phyloP scores from a whole-genome alignment of 768 basidiomycete genomes.

The Amanita thiersii region DNA sequence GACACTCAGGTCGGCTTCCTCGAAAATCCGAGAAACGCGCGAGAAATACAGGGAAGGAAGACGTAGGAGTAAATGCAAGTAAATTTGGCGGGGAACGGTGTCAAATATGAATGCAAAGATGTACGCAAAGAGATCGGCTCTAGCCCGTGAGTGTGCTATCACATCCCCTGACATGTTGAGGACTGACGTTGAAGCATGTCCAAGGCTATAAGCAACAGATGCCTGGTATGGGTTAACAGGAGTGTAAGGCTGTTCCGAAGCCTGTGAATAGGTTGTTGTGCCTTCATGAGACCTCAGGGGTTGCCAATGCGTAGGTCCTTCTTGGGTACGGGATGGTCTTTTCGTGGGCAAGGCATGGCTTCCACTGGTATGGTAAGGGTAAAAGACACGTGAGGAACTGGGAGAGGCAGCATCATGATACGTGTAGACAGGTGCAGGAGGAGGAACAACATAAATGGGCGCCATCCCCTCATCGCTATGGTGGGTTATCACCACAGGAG shows the following conservation, averaged over 20 bases:
- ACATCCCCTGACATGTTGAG: background rate
- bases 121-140: background rate
- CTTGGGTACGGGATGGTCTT: background rate
- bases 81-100: conserved; percentile 22
- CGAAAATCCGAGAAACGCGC: conserved; percentile 54
- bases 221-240: background rate
- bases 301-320: background rate
- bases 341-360: too few relatives aligned
- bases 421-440: background rate
- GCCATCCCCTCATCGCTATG: background rate
- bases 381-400: too few relatives aligned
- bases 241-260: background rate
- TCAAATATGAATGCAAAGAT: conserved; percentile 18
- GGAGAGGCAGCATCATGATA: background rate
- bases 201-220: conserved; percentile 1
- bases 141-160: background rate
- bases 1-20: conserved; percentile 55
- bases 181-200: background rate
- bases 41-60: conserved; percentile 61
- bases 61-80: conserved; percentile 36
- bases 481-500: too few relatives aligned
- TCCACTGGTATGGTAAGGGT: too few relatives aligned
- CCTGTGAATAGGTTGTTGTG: background rate
- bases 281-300: background rate
- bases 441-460: background rate